A percentile compares a stretch with the other conserved stretches of the same genome.
Evolutionary conservation across 2,329 filamentous ascomycete genomes (phyloP).

Genomic region (Diaporthe eres): DNA sequence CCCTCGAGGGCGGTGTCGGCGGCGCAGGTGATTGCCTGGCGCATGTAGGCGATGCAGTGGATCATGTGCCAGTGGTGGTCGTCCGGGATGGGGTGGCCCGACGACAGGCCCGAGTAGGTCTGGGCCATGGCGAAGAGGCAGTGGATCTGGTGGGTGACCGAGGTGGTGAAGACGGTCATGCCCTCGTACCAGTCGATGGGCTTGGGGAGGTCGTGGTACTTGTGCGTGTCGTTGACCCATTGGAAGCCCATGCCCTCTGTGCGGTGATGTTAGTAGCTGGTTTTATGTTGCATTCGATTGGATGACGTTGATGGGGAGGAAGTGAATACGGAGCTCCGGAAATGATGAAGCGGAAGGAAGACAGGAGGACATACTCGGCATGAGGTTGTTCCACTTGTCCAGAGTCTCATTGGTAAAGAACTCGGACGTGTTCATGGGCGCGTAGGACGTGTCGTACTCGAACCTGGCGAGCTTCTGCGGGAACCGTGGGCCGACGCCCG

Average conservation of each 20-base stretch:
- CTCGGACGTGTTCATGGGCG: slow-evolving; percentile 53
- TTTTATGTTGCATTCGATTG: neutral
- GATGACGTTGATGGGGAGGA: neutral
- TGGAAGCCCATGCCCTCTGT: slow-evolving; percentile 54
- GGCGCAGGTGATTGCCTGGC: slow-evolving; percentile 62
- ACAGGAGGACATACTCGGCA: slow-evolving; percentile 49
- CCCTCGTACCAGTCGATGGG: slow-evolving; percentile 51
- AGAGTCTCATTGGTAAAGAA: slow-evolving; percentile 54
- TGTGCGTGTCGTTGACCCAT: slow-evolving; percentile 53
- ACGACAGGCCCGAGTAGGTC: slow-evolving; percentile 58
- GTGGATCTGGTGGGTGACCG: slow-evolving; percentile 55
- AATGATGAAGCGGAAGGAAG: neutral
- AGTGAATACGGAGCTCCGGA: neutral
- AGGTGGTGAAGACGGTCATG: slow-evolving; percentile 55
- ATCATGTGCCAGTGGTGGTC: slow-evolving; percentile 64
- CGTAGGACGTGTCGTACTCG: slow-evolving; percentile 52
- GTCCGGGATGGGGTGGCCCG: slow-evolving; percentile 55
- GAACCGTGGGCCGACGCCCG: slow-evolving; percentile 53
- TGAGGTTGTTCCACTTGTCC: slow-evolving; percentile 53
- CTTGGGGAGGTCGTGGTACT: slow-evolving; percentile 54
- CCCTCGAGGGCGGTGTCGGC: slow-evolving; percentile 62
- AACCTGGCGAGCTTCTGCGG: slow-evolving; percentile 51
- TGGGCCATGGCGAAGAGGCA: slow-evolving; percentile 49
- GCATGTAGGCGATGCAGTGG: slow-evolving; percentile 64
- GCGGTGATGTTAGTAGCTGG: slow-evolving; percentile 30